A percentile compares a stretch with the other conserved stretches of the same genome.
Evolutionary conservation across 345 rosid genomes (phyloP).

Genomic region (Rhodamnia rubescens): DNA sequence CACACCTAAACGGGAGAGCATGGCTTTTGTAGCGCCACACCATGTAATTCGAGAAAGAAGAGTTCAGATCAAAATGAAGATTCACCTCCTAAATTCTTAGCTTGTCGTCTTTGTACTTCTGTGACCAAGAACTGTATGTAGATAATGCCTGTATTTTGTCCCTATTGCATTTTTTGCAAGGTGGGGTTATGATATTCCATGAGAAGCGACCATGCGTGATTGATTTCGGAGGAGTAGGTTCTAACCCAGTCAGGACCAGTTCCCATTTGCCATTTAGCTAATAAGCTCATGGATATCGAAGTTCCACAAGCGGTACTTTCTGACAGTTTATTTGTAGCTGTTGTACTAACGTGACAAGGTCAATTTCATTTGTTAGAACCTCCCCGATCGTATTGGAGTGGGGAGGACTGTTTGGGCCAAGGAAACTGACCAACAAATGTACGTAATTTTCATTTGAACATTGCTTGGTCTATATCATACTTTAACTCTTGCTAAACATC

Average conservation of each 20-base stretch:
- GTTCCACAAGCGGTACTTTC: background rate
- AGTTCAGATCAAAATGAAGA: background rate
- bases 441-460: background rate
- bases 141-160: background rate
- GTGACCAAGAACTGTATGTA: background rate
- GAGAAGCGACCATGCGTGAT: background rate
- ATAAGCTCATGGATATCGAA: background rate
- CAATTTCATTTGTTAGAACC: background rate
- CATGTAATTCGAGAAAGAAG: background rate
- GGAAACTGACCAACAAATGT: background rate
- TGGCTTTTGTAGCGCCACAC: background rate
- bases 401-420: background rate
- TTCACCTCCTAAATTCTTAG: background rate
- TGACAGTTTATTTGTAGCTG: background rate
- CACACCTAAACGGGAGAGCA: background rate
- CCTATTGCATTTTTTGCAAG: background rate
- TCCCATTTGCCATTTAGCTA: background rate
- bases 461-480: background rate
- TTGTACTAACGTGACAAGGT: background rate
- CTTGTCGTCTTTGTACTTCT: background rate
- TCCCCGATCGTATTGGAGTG: background rate
- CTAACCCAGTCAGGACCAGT: background rate
- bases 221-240: background rate
- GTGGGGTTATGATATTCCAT: background rate
- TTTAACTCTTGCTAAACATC: background rate